Evolutionary conservation across 345 rosid genomes (phyloP).

Genomic region (Lepidium didymum): DNA sequence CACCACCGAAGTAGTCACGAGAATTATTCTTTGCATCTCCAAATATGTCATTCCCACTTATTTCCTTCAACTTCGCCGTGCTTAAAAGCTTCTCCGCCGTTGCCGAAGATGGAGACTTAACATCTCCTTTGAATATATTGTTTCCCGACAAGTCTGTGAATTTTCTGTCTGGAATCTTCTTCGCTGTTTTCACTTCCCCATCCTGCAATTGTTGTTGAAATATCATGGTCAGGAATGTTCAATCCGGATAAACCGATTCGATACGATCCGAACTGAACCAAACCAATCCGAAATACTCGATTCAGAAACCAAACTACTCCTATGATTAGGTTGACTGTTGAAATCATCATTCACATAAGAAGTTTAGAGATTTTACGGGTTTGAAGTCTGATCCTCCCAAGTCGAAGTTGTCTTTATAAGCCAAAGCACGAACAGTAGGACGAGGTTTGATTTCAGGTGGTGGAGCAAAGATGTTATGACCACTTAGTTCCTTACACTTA

Average conservation of each 20-base stretch:
- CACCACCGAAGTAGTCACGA: conserved; percentile 87
- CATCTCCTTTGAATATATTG: conserved; percentile 68
- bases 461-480: conserved; percentile 92
- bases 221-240: no score
- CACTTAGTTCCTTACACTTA: conserved; percentile 82
- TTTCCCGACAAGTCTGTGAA: conserved; percentile 75
- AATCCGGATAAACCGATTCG: no score
- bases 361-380: neutral
- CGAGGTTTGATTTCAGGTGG: conserved; percentile 89
- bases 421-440: conserved; percentile 61
- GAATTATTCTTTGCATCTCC: conserved; percentile 77
- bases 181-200: conserved; percentile 68
- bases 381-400: conserved; percentile 42
- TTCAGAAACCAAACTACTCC: no score
- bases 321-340: no score
- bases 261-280: no score
- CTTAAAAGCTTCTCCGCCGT: conserved; percentile 67
- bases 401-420: conserved; percentile 62
- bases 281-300: no score
- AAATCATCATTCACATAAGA: neutral
- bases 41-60: conserved; percentile 79
- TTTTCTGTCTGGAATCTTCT: conserved; percentile 72
- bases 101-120: conserved; percentile 33
- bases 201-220: conserved; percentile 14
- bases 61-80: conserved; percentile 67